These are phyloP conservation scores for Venturia pyrina DNA, from an alignment of 2,329 filamentous ascomycete species.

Conservation along the genomic window DNA sequence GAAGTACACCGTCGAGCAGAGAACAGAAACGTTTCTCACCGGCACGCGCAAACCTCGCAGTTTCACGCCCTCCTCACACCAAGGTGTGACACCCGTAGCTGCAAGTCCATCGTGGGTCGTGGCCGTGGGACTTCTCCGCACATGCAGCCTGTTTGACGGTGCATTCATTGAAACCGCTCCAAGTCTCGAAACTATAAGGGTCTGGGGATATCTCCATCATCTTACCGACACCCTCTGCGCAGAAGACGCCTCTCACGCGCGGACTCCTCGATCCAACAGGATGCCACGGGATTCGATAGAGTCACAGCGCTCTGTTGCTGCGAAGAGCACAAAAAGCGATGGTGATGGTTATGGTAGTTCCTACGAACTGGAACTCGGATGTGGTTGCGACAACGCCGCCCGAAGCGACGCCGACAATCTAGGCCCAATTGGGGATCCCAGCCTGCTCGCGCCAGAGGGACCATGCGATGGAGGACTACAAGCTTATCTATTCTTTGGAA, in stretches of 20 bases:
- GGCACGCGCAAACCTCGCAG: neutral
- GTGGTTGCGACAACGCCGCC: neutral
- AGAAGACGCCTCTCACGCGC: neutral
- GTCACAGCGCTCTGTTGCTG: neutral
- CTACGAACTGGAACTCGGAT: neutral
- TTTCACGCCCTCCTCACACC: conserved; percentile 2
- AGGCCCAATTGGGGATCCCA: neutral
- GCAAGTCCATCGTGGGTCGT: neutral
- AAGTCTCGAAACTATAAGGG: conserved; percentile 6
- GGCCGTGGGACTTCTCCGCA: neutral
- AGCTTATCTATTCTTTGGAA: conserved; percentile 8
- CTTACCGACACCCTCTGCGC: neutral
- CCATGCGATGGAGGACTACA: conserved; percentile 4
- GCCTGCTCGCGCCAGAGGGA: neutral
- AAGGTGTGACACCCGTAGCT: neutral
- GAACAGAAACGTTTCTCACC: neutral
- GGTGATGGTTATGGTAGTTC: neutral
- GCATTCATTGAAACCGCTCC: neutral
- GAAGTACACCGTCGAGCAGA: neutral
- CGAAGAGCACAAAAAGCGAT: neutral
- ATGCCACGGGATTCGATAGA: neutral
- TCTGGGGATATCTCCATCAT: neutral
- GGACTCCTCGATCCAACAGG: neutral
- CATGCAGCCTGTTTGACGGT: conserved; percentile 2
- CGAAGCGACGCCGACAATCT: neutral